Evolutionary conservation across 371 early-diverging fungal species (phyloP), one percentile per base, ranked within the genome.

Genomic region (Mucor piriformis): DNA sequence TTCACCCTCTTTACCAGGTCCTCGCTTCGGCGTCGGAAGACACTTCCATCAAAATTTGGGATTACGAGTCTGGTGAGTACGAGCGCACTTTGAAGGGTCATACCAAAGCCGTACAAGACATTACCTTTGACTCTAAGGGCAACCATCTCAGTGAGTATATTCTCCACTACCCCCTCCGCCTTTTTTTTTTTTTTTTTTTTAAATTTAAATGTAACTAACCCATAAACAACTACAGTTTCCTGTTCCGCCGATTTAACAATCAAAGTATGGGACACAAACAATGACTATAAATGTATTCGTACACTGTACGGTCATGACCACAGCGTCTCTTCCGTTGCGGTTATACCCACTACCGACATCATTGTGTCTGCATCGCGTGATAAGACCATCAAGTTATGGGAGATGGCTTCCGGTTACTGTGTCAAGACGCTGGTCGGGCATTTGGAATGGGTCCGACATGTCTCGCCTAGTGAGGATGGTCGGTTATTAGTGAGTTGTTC

Each of bases 241-340:
- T 93, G 93, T 67, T 94, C 96, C 2, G 88, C 90, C 20, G 97
- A 96, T 76, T 72, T 95, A 50, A 88, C 90, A 11, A 84, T 96
- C 72, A 92, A 95, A 52, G 69, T 96, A 11, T 96, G 96, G 96
- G 95, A 95, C 63, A 69, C 84, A 4, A 79, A 87, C 38, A 85
- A 89, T 64, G 93, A 93, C 43, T 96, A 94, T 77, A 84, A 88
- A 62, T 93, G 93, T 66, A 81, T 89, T 47, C 85, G 85, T 27
- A 96, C 96, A 3, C 71, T 96, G 38, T 83, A 87, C 57, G 97
- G 96, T 21, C 97, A 96, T 67, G 95, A 95, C 68, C 95, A 96
- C 73, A 87, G 86, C 53, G 90, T 96, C 4, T 94, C 95, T 0
- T 84, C 88, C 8, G 89, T 95, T n/a, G 58, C 70, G 1, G 90